Base-by-base conservation (phyloP, 495 filamentous ascomycete species). In the Astrothelium subdiscretum region DNA sequence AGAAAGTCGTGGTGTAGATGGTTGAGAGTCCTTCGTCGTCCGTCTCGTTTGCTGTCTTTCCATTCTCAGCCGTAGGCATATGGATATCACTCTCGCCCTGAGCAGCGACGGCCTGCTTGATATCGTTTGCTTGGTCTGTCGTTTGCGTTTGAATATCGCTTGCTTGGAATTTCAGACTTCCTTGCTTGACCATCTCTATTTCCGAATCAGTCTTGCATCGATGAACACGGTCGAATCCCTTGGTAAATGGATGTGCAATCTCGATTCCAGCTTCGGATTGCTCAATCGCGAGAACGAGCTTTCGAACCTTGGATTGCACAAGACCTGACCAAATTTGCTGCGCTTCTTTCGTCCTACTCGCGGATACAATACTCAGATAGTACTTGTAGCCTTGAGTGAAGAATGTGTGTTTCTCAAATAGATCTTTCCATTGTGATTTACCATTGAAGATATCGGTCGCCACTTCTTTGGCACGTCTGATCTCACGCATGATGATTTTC, bases 321-420 rank as follows among this genome's bases (percentile, higher is more conserved):
- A 90, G 83, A 10, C 94, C 92, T 32, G 90, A 90, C 91, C 94
- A 97, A 35, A 84, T 79, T 15, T 87, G 81, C 67, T 95, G 88
- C 1, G 87, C 87, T 63, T 96, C 90, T 67, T 90, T 92, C 27
- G 85, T 89, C 62, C 80, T 88, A 73, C 90, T 91, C 0, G 89
- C 86, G n/a, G 91, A 82, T 44, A 92, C 86, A 61, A 97, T 85
- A 63, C 85, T 87, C 54, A 98, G 83, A 72, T 97, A 98, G 71
- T 96, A 96, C 73, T 89, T 95, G 77, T 96, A 96, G 59, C 85
- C 91, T 40, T 82, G 68, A 1, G 95, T 95, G 76, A 97, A 98
- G 73, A 97, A 97, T 1, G 83, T 86, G 71, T 97, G 91, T 43
- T 88, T 87, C 2, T 79, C 78, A 68, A 98, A 98, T 6, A 98